These are phyloP conservation scores for Rhizophagus sp. DNA, from an alignment of 192 early-diverging fungal genomes.

Conservation along the genomic window DNA sequence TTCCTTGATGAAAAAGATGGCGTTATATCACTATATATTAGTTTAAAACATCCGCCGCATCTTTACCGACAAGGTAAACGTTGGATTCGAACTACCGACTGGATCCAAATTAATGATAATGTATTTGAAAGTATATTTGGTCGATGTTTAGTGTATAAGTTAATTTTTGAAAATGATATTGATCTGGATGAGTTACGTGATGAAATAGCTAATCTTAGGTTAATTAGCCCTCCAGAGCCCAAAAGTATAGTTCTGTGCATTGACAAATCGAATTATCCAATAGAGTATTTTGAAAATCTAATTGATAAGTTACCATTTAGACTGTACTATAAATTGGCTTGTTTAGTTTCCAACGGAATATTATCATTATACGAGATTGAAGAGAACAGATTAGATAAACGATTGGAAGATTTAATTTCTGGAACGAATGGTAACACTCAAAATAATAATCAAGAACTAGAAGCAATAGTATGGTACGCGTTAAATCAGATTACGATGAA, in stretches of 20 bases:
- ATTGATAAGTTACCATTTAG: neutral
- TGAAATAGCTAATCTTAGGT: neutral
- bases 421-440: neutral
- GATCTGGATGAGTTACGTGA: neutral
- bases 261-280: neutral
- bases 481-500: neutral
- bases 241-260: neutral
- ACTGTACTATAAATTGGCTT: slow-evolving; percentile 10
- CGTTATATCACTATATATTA: neutral
- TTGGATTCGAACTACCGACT: slow-evolving; percentile 1
- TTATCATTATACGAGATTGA: neutral
- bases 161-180: neutral
- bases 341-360: neutral
- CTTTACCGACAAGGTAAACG: neutral
- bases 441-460: neutral
- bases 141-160: slow-evolving; percentile 1
- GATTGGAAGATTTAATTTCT: neutral
- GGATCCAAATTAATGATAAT: neutral
- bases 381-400: neutral
- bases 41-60: neutral
- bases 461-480: neutral
- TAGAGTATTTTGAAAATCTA: neutral
- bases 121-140: slow-evolving; percentile 1
- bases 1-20: neutral
- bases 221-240: neutral